Evolutionary conservation across 2,329 filamentous ascomycete genomes (phyloP).

Genomic region (Alternaria brassicae): DNA sequence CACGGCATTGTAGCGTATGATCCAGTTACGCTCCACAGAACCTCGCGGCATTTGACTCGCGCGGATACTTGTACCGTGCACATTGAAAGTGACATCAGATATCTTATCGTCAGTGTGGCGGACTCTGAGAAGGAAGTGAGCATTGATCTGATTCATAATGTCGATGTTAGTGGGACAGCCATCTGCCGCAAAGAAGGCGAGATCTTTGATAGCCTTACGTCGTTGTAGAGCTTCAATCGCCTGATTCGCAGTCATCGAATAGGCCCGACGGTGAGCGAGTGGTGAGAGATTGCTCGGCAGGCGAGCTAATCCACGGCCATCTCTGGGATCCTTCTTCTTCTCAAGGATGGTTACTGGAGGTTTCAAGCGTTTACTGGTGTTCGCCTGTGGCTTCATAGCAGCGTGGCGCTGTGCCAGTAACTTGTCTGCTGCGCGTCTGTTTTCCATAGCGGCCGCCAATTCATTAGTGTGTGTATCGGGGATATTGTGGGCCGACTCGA

Average conservation of each 20-base stretch:
- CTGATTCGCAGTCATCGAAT: constrained; percentile 1
- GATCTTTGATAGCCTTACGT: constrained; percentile 4
- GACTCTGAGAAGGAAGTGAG: neutral
- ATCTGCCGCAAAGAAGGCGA: constrained; percentile 3
- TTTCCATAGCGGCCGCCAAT: neutral
- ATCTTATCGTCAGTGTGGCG: neutral
- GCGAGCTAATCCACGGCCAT: neutral
- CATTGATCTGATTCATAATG: constrained; percentile 11
- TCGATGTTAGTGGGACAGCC: constrained; percentile 11
- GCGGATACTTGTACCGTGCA: constrained; percentile 1
- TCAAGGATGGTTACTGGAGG: neutral
- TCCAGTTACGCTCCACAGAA: constrained; percentile 14
- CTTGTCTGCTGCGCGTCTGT: constrained; percentile 10
- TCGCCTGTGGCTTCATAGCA: constrained; percentile 4
- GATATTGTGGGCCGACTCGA: neutral
- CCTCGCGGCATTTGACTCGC: constrained; percentile 5
- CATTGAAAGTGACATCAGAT: constrained; percentile 5
- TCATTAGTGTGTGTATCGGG: neutral
- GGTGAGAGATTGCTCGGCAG: neutral
- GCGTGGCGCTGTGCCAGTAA: constrained; percentile 12
- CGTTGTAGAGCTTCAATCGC: constrained; percentile 7
- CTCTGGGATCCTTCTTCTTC: neutral
- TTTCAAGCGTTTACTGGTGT: neutral
- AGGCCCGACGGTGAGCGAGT: neutral
- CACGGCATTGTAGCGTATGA: constrained; percentile 15